Percentiles rank a stretch among this genome's conserved stretches.
These are phyloP conservation scores for Hibiscus mutabilis DNA, from an alignment of 345 rosid genomes.

Conservation along the genomic window DNA sequence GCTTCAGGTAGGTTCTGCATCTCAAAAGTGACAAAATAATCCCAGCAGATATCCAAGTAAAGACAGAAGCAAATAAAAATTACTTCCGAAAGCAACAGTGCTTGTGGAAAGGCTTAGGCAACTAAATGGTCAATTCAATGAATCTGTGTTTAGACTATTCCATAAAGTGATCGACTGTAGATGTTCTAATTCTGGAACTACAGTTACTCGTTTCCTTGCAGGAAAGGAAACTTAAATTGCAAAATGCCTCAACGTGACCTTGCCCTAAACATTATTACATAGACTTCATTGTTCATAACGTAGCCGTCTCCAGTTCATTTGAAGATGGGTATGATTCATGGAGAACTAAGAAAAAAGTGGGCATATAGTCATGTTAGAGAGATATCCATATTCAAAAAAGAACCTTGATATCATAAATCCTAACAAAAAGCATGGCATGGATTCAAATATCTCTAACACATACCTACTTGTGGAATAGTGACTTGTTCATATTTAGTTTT, in stretches of 20 bases:
- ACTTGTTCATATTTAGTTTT: background rate
- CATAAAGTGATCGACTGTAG: background rate
- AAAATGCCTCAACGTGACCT: background rate
- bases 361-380: background rate
- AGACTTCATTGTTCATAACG: background rate
- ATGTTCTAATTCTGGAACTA: background rate
- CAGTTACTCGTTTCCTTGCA: background rate
- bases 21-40: background rate
- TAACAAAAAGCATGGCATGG: background rate
- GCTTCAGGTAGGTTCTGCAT: constrained; percentile 74
- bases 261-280: background rate
- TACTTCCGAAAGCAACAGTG: background rate
- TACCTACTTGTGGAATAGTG: background rate
- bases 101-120: background rate
- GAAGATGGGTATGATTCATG: background rate
- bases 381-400: background rate
- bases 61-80: background rate
- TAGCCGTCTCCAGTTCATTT: background rate
- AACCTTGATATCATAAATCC: background rate
- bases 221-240: background rate
- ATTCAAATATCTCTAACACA: background rate
- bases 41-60: background rate
- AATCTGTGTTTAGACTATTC: background rate
- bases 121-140: background rate
- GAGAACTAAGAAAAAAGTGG: background rate